Evolutionary conservation across 2,329 filamentous ascomycete genomes (phyloP), one percentile per base, ranked within the genome.

Genomic region (Myriosclerotinia scirpicola): DNA sequence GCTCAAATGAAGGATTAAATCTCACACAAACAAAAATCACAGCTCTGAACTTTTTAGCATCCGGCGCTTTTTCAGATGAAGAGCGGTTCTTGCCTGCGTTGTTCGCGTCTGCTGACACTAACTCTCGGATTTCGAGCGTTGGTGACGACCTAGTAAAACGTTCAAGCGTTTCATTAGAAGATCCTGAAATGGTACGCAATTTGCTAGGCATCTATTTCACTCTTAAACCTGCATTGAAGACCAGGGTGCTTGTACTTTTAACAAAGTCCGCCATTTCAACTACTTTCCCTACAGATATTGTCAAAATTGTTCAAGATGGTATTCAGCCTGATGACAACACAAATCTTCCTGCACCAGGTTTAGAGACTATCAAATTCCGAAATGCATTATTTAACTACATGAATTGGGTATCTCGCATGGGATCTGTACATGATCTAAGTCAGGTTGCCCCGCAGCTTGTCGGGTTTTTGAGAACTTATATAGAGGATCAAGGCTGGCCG

Each of bases 101-200:
- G 1, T 93, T 91, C 75, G 93, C 93, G 6, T 89, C 92, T 36
- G 89, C 92, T 0, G 93, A 93, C 77, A 81, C 88, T 1, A 95
- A 97, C 71, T 92, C 89, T 46, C 86, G 90, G 11, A 88, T 97
- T 48, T 88, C 91, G 14, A 87, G 90, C n/a, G 81, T 92, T n/a
- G 94, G 91, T 0, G 92, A 97, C 66, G 93, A 97, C 73, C 86
- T 96, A 59, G 79, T 98, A 70, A 99, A 97, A 78, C 84, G 93
- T 70, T 90, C 86, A 40, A 84, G 86, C 1, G 85, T 91, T 11
- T 87, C 90, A 11, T 80, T 97, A 36, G 94, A 98, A 76, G 84
- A 92, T 69, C 73, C 81, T 12, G 72, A 76, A 0, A 78, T 93
- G 2, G 82, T 96, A 3, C 79, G 84, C 66, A 81, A 84, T 20